These are phyloP conservation scores for Aspergillus jensenii DNA, from an alignment of 2,329 filamentous ascomycete species.

Conservation along the genomic window DNA sequence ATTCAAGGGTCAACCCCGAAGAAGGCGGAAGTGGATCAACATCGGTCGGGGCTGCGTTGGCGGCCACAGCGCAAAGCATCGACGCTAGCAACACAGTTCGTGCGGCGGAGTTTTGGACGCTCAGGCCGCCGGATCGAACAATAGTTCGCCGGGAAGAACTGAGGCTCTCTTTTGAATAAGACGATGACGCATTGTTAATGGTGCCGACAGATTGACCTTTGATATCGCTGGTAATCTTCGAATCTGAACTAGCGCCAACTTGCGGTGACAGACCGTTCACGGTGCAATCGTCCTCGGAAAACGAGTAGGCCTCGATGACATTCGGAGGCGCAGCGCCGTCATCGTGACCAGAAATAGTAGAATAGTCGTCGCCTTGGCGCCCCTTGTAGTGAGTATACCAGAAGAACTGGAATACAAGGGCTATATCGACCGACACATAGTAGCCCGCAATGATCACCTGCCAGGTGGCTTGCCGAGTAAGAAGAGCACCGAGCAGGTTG, in stretches of 20 bases:
- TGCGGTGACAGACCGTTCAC: conserved; percentile 17
- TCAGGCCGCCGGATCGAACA: conserved; percentile 25
- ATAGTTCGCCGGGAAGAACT: conserved; percentile 29
- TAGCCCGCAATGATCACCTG: conserved; percentile 65
- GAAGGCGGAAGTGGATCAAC: conserved; percentile 7
- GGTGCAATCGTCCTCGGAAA: conserved; percentile 32
- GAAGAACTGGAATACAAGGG: conserved; percentile 62
- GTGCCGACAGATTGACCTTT: conserved; percentile 23
- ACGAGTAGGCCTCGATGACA: conserved; percentile 38
- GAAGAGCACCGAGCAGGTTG: conserved; percentile 62
- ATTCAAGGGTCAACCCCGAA: conserved; percentile 37
- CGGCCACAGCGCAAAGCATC: conserved; percentile 45
- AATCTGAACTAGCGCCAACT: conserved; percentile 23
- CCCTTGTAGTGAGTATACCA: conserved; percentile 63
- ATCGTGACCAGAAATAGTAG: conserved; percentile 26
- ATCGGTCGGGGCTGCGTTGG: conserved; percentile 41
- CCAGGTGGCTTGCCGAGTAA: conserved; percentile 65
- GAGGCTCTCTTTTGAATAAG: conserved; percentile 38
- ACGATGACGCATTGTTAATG: conserved; percentile 23
- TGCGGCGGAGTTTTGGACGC: conserved; percentile 37
- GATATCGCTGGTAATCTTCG: conserved; percentile 28
- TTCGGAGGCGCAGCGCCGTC: conserved; percentile 28
- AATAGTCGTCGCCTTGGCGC: conserved; percentile 42
- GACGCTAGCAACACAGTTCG: conserved; percentile 47
- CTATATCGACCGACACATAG: conserved; percentile 65